Conservation (phyloP, 2,329 filamentous ascomycete species). For the Xylaria sp. region DNA sequence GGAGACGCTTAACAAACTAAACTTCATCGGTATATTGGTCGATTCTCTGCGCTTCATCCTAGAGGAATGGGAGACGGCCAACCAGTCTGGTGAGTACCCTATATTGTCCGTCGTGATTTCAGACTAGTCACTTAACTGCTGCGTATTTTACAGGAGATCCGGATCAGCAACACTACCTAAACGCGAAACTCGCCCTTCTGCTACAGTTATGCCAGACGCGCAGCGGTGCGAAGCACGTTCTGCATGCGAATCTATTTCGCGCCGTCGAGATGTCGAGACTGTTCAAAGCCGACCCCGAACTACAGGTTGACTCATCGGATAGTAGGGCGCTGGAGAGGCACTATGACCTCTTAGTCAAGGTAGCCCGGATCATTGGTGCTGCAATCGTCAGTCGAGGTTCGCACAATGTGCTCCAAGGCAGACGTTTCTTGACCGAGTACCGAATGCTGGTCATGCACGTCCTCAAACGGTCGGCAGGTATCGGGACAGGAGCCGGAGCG, state of each 20-base stretch:
- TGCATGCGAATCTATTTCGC: conserved; percentile 86
- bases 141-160: conserved; percentile 38
- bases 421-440: conserved; percentile 80
- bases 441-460: conserved; percentile 83
- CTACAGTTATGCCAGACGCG: conserved; percentile 83
- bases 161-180: conserved; percentile 54
- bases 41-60: conserved; percentile 83
- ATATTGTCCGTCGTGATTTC: conserved; percentile 22
- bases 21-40: conserved; percentile 88
- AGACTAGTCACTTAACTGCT: conserved; percentile 19
- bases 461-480: conserved; percentile 85
- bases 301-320: conserved; percentile 77
- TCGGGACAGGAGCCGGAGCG: conserved; percentile 56
- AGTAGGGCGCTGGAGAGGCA: conserved; percentile 74
- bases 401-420: conserved; percentile 80
- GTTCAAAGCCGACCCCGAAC: conserved; percentile 88
- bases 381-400: conserved; percentile 80
- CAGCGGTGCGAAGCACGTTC: conserved; percentile 80
- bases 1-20: conserved; percentile 78
- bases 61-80: conserved; percentile 66
- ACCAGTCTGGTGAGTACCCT: conserved; percentile 54
- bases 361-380: conserved; percentile 80
- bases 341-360: conserved; percentile 78
- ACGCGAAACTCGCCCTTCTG: conserved; percentile 80
- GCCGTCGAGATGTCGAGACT: conserved; percentile 80